Evolutionary conservation across 2,329 filamentous ascomycete species (phyloP).

Genomic region (Colletotrichum sp.): DNA sequence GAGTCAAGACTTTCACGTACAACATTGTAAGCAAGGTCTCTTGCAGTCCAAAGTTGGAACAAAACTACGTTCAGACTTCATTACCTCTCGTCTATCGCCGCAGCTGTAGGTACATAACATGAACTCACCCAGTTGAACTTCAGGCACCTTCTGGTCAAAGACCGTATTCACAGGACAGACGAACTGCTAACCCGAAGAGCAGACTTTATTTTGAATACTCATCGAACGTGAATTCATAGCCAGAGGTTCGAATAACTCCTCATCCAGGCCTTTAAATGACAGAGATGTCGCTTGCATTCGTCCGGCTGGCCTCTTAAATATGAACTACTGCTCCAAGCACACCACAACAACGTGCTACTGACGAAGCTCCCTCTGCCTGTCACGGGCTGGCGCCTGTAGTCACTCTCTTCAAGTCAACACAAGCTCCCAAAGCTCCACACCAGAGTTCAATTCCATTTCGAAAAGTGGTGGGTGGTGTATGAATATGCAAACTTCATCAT

Average conservation of each 20-base stretch:
- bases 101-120: neutral
- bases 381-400: neutral
- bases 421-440: neutral
- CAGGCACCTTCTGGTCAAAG: neutral
- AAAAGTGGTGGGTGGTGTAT: neutral
- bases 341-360: neutral
- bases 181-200: neutral
- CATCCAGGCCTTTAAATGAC: neutral
- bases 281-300: neutral
- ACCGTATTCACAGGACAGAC: neutral
- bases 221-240: neutral
- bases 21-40: neutral
- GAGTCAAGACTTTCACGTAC: neutral
- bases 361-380: neutral
- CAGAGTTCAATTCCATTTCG: neutral
- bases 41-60: neutral
- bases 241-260: neutral
- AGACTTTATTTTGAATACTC: neutral
- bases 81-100: neutral
- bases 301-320: neutral
- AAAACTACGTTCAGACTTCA: neutral
- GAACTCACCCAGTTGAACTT: neutral
- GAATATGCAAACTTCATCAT: neutral
- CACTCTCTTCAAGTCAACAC: neutral
- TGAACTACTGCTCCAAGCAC: neutral